These are phyloP conservation scores for Xerocomus potaroensis DNA, from an alignment of 768 basidiomycete species.

Conservation along the genomic window DNA sequence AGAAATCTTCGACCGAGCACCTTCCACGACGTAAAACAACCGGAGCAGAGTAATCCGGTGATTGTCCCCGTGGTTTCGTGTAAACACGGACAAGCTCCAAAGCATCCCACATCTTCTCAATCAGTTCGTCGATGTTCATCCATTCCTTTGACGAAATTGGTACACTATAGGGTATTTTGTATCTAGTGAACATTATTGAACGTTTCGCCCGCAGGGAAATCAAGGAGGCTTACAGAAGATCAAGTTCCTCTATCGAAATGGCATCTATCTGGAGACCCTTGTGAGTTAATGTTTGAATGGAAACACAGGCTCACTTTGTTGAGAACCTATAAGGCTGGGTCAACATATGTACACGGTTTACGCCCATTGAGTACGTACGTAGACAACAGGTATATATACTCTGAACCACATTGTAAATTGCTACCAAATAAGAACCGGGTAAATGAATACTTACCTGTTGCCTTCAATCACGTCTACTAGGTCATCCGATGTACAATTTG, in stretches of 20 bases:
- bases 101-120: conserved; percentile 89
- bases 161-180: conserved; percentile 94
- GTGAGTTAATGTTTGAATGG: background rate
- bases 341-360: background rate
- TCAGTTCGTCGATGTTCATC: conserved; percentile 95
- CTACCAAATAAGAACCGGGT: background rate
- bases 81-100: conserved; percentile 93
- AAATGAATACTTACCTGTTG: conserved; percentile 56
- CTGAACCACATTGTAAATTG: conserved; percentile 35
- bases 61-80: conserved; percentile 88
- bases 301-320: conserved; percentile 59
- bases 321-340: conserved; percentile 47
- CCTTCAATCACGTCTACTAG: conserved; percentile 97
- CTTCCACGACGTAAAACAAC: conserved; percentile 75
- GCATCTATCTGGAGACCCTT: conserved; percentile 71
- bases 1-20: conserved; percentile 82
- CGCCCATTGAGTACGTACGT: conserved; percentile 46
- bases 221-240: conserved; percentile 57
- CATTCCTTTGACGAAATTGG: conserved; percentile 92
- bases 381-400: conserved; percentile 90
- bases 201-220: background rate
- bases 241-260: conserved; percentile 97
- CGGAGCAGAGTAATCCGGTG: conserved; percentile 87
- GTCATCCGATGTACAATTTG: conserved; percentile 90
- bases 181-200: conserved; percentile 36